Evolutionary conservation across 108 stramenopile genomes (phyloP), one percentile per base, ranked within the genome.

Genomic region (Cylindrotheca fusiformis): DNA sequence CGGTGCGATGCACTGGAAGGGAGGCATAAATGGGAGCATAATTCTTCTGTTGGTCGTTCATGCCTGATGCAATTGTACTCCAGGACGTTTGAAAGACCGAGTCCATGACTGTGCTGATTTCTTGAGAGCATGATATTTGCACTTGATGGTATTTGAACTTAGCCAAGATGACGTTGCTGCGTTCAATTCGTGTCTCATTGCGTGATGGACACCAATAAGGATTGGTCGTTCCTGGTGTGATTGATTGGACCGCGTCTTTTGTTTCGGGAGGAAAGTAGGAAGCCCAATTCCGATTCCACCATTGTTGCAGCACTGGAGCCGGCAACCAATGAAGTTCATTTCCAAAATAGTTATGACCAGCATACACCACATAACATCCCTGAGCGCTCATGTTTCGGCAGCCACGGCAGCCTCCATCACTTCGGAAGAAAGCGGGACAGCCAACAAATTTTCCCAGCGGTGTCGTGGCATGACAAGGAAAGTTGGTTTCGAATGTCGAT

Each of bases 311-410:
- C 32, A 52, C 66, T 32, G 26, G 18, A 5, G 67, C 29, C 1
- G 79, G 71, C 12, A 80, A 44, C 79, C 79, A 80, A 66, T 76
- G 71, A 27, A 80, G 36, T 69, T 80, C 79, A 17, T 25, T 48
- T 3, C 79, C 79, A 3, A 76, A 12, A 26, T 30, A 21, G 31
- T 73, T 76, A 49, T 80, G 75, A 20, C 67, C 71, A 8, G 36
- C 48, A 32, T 76, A 76, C 18, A 80, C 72, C 1, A 22, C 21
- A 44, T 74, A 31, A 48, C 75, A 79, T 12, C 30, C 14, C 26
- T 55, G 23, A 19, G 10, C 46, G 2, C 28, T 52, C 12, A 28
- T 20, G 2, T 20, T 33, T 6, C 10, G 14, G 32, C 45, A 44
- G 10, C n/a, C 48, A 12, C 17, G 6, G 3, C 36, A 41, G 21